Evolutionary conservation across 2,329 filamentous ascomycete species (phyloP).

Genomic region (Calonectria hawksworthii): DNA sequence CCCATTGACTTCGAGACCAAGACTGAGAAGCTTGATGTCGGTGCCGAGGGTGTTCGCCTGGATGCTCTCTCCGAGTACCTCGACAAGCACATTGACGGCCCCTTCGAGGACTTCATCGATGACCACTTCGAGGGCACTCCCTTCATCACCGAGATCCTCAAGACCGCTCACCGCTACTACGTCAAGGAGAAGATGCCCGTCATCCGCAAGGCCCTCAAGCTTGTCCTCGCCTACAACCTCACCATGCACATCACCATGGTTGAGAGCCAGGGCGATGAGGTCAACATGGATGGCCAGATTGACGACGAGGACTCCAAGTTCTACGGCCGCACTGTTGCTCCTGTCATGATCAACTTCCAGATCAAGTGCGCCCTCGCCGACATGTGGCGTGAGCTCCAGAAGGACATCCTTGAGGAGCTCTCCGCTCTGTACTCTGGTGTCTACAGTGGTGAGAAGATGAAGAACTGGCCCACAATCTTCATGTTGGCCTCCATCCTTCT

Average conservation of each 20-base stretch:
- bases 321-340: slow-evolving; percentile 90
- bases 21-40: slow-evolving; percentile 90
- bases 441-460: slow-evolving; percentile 96
- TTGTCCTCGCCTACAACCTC: slow-evolving; percentile 95
- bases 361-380: slow-evolving; percentile 97
- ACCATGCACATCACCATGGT: slow-evolving; percentile 96
- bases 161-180: slow-evolving; percentile 95
- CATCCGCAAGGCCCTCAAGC: slow-evolving; percentile 94
- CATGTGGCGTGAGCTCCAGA: slow-evolving; percentile 98
- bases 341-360: slow-evolving; percentile 99
- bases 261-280: slow-evolving; percentile 87
- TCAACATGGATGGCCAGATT: slow-evolving; percentile 84
- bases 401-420: slow-evolving; percentile 94
- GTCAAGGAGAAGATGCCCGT: slow-evolving; percentile 88
- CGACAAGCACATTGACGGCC: slow-evolving; percentile 92
- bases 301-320: slow-evolving; percentile 89
- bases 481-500: slow-evolving; percentile 94
- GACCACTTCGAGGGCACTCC: slow-evolving; percentile 96
- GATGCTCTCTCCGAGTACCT: slow-evolving; percentile 90
- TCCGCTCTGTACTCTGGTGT: slow-evolving; percentile 96
- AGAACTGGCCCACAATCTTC: slow-evolving; percentile 99
- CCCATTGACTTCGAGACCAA: slow-evolving; percentile 87
- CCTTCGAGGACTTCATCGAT: slow-evolving; percentile 93
- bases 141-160: slow-evolving; percentile 95
- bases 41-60: slow-evolving; percentile 87